Evolutionary conservation across 2,329 filamentous ascomycete genomes (phyloP), one percentile per base, ranked within the genome.

Genomic region (Exophiala sp.): DNA sequence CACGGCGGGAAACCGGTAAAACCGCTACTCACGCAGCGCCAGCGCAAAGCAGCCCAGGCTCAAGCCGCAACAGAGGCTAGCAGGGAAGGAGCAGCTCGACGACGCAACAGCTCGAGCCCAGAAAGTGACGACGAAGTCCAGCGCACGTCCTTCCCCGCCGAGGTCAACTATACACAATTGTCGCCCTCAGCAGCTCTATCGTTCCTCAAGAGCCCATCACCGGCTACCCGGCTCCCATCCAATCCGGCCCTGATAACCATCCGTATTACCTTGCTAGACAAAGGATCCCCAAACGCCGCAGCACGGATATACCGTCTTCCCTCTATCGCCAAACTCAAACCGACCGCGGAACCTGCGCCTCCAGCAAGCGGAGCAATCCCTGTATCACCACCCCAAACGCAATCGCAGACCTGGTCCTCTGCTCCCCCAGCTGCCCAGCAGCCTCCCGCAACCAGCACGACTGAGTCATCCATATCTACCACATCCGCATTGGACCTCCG

Each of bases 241-340:
- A 58, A 55, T 50, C 61, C 65, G 21, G 64, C 67, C 2, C 63
- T 82, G 2, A 70, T 83, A 45, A 84, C 81, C 0, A 76, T 90
- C 39, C 79, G 77, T 43, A 72, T 97, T 46, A 81, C 73, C 0
- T 74, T 93, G 39, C 64, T 85, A 7, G 73, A 76, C 32, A 81
- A 88, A 48, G 91, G 93, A 21, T 78, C 84, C 1, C 86, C 83
- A 2, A 74, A 70, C 0, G 71, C 80, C 2, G 86, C 85, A 65
- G 88, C 91, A 2, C 80, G 93, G 29, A 82, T 97, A 57, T 98
- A 97, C 68, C 83, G 87, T 11, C 80, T 97, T 13, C 87, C 91
- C 67, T 72, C 1, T 50, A 49, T 22, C 18, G 27, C 11, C 24
- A 48, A 9, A 51, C 19, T 23, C n/a, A 10, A 10, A 18, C 9